A percentile compares a stretch with the other conserved stretches of the same genome.
phyloP scores from a whole-genome alignment of 2,329 filamentous ascomycete genomes.

The Botrytis pseudocinerea region DNA sequence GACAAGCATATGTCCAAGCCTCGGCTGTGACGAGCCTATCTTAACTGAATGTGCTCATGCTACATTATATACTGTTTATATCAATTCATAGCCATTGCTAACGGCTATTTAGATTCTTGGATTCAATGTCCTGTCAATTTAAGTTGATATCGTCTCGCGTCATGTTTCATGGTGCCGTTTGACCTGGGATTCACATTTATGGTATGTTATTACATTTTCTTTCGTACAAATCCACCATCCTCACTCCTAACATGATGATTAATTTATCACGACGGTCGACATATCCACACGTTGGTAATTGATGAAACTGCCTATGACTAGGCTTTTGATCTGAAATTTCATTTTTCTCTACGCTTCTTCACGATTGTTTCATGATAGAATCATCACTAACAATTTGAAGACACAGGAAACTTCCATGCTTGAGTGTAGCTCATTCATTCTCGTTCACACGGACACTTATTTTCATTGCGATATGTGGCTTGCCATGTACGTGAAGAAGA shows the following conservation, averaged over 20 bases:
- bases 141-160: background rate
- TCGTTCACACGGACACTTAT: background rate
- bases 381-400: background rate
- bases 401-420: background rate
- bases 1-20: constrained; percentile 99
- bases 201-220: constrained; percentile 27
- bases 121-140: background rate
- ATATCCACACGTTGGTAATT: constrained; percentile 68
- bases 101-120: constrained; percentile 21
- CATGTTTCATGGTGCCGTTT: background rate
- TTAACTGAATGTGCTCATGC: constrained; percentile 47
- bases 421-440: background rate
- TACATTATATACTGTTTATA: constrained; percentile 15
- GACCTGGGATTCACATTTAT: no score
- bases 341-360: background rate
- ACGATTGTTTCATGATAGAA: background rate
- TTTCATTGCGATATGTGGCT: constrained; percentile 23
- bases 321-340: constrained; percentile 50
- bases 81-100: constrained; percentile 24
- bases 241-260: constrained; percentile 63
- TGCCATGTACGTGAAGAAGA: constrained; percentile 25
- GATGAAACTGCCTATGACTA: constrained; percentile 81
- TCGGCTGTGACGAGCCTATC: constrained; percentile 56
- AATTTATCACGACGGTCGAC: constrained; percentile 85
- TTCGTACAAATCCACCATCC: constrained; percentile 8